Percentiles rank a stretch among this genome's conserved stretches.
These are phyloP conservation scores for Candida berthetii DNA, from an alignment of 805 yeast genomes.

Conservation along the genomic window DNA sequence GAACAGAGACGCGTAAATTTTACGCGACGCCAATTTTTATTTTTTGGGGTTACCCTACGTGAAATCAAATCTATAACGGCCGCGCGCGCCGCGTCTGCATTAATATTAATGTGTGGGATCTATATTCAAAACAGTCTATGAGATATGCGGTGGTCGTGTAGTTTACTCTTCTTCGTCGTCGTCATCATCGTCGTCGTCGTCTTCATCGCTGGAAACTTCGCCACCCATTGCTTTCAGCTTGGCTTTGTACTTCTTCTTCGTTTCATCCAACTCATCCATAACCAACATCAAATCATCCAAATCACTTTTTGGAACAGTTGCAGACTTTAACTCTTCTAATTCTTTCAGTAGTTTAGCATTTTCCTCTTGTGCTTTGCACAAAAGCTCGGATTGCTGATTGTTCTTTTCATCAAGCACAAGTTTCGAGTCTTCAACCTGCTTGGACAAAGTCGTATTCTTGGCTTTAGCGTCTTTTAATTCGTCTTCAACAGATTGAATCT, in stretches of 20 bases:
- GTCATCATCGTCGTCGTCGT: slow-evolving; percentile 58
- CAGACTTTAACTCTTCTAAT: slow-evolving; percentile 8
- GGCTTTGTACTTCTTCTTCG: slow-evolving; percentile 48
- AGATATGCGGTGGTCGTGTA: too few relatives aligned
- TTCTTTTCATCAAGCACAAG: not conserved
- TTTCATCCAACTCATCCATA: slow-evolving; percentile 73
- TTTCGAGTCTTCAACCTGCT: not conserved
- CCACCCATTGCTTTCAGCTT: slow-evolving; percentile 47
- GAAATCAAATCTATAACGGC: too few relatives aligned
- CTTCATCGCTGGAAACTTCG: slow-evolving; percentile 67
- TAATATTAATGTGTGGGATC: too few relatives aligned
- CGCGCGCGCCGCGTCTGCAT: too few relatives aligned
- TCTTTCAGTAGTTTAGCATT: slow-evolving; percentile 15
- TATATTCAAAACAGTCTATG: too few relatives aligned
- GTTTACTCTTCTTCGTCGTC: slow-evolving; percentile 24
- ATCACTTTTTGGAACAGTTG: slow-evolving; percentile 41
- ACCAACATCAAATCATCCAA: slow-evolving; percentile 72
- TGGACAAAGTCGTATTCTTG: not conserved
- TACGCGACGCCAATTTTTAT: too few relatives aligned
- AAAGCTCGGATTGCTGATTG: not conserved
- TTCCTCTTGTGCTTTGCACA: slow-evolving; percentile 1
- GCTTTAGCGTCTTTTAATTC: slow-evolving; percentile 1
- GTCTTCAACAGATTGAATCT: too few relatives aligned
- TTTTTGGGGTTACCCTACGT: too few relatives aligned
- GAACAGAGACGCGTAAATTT: too few relatives aligned